phyloP scores from a whole-genome alignment of 1,139 yeast genomes.

The Debaryomycetaceae sp. region DNA sequence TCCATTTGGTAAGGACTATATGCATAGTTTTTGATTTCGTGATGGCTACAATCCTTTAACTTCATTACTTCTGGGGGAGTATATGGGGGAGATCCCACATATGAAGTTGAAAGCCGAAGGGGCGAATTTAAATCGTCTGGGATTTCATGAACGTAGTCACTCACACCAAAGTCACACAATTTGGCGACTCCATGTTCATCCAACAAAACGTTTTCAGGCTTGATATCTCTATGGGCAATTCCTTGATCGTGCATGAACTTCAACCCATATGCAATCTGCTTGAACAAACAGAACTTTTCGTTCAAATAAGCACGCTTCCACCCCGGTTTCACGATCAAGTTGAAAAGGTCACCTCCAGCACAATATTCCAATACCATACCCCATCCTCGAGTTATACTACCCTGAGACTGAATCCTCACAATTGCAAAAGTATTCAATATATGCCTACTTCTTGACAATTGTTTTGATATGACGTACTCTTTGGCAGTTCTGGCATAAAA shows the following conservation, averaged over 20 bases:
- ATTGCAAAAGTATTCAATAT: slow-evolving; percentile 55
- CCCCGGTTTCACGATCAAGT: slow-evolving; percentile 40
- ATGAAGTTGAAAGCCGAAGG: slow-evolving; percentile 41
- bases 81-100: slow-evolving; percentile 79
- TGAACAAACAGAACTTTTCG: slow-evolving; percentile 62
- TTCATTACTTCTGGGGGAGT: slow-evolving; percentile 74
- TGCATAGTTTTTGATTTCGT: slow-evolving; percentile 39
- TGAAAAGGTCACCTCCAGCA: slow-evolving; percentile 51
- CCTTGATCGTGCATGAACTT: slow-evolving; percentile 54
- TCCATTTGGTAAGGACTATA: slow-evolving; percentile 72
- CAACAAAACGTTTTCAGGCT: slow-evolving; percentile 62
- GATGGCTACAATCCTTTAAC: slow-evolving; percentile 36
- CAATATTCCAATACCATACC: slow-evolving; percentile 70
- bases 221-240: slow-evolving; percentile 62
- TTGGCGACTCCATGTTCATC: slow-evolving; percentile 59
- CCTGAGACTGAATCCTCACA: slow-evolving; percentile 55
- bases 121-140: slow-evolving; percentile 52
- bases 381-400: slow-evolving; percentile 64
- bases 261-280: slow-evolving; percentile 53
- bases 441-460: slow-evolving; percentile 51
- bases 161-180: slow-evolving; percentile 74
- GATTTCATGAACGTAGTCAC: slow-evolving; percentile 58
- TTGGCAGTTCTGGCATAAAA: slow-evolving; percentile 63
- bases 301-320: slow-evolving; percentile 43
- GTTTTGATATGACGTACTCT: slow-evolving; percentile 61